A percentile compares a stretch with the other conserved stretches of the same genome.
Conservation (phyloP, 768 basidiomycete species). For the Tricholoma sp. region DNA sequence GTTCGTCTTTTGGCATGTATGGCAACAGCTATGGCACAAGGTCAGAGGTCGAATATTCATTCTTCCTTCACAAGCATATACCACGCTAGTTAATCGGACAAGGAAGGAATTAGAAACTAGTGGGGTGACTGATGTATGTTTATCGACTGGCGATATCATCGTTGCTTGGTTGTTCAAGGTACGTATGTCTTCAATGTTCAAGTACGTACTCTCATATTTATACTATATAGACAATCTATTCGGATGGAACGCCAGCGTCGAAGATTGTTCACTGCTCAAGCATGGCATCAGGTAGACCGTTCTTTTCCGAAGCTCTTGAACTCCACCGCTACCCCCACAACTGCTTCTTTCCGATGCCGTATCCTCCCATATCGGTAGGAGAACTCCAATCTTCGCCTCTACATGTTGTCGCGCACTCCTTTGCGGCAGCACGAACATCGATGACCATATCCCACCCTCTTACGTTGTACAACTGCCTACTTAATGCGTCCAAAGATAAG, state of each 20-base stretch:
- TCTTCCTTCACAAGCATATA: constrained; percentile 25
- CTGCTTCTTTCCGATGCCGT: constrained; percentile 34
- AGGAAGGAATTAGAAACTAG: constrained; percentile 18
- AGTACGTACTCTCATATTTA: constrained; percentile 22
- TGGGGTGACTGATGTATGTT: constrained; percentile 9
- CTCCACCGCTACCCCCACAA: constrained; percentile 14
- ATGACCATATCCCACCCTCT: constrained; percentile 25
- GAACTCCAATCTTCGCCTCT: constrained; percentile 26
- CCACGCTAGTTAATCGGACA: constrained; percentile 24
- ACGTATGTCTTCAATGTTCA: background rate
- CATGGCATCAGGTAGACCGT: background rate
- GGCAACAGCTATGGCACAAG: constrained; percentile 32
- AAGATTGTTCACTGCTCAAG: background rate
- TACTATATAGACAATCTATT: background rate
- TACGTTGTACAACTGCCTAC: constrained; percentile 16
- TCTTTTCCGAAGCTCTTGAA: constrained; percentile 13
- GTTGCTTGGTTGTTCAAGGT: constrained; percentile 39
- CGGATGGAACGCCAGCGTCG: background rate
- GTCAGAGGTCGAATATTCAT: constrained; percentile 30
- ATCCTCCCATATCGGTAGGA: constrained; percentile 30
- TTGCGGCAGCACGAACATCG: constrained; percentile 17
- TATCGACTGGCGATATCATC: constrained; percentile 35
- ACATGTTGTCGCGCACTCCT: constrained; percentile 19
- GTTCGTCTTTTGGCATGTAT: constrained; percentile 27
- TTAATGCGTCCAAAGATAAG: constrained; percentile 9